Conservation (phyloP, 768 basidiomycete genomes). For the Dacryopinax primogenitus region DNA sequence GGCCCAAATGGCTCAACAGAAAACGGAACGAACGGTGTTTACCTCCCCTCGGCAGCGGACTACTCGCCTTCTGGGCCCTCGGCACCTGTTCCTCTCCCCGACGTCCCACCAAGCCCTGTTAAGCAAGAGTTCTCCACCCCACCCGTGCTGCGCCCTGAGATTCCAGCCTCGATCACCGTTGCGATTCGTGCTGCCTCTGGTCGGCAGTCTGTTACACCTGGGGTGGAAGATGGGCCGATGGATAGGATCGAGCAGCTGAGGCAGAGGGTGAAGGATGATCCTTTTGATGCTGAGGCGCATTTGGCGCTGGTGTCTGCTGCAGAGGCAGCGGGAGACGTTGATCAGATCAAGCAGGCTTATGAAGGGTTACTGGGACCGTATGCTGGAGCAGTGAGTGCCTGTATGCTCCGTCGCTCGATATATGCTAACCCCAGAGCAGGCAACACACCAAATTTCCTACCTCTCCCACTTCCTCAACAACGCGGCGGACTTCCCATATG, state of each 20-base stretch:
- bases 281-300: conserved; percentile 67
- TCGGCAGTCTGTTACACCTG: not conserved
- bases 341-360: conserved; percentile 68
- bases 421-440: conserved; percentile 34
- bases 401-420: conserved; percentile 17
- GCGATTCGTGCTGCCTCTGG: not conserved
- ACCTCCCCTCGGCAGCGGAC: not conserved
- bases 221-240: not conserved
- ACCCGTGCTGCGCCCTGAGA: not conserved
- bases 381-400: conserved; percentile 74
- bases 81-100: not conserved
- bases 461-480: conserved; percentile 60
- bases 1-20: not conserved
- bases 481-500: conserved; percentile 53
- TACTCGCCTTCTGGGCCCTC: not conserved
- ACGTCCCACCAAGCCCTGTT: not conserved
- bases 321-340: conserved; percentile 62
- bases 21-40: not conserved
- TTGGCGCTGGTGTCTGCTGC: conserved; percentile 64
- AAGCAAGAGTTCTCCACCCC: not conserved
- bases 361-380: conserved; percentile 71
- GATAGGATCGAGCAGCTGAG: not conserved
- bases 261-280: conserved; percentile 32
- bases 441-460: conserved; percentile 73
- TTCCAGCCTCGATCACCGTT: not conserved